Conservation (phyloP, 2,329 filamentous ascomycete genomes). For the Exophiala lecanii-corni region DNA sequence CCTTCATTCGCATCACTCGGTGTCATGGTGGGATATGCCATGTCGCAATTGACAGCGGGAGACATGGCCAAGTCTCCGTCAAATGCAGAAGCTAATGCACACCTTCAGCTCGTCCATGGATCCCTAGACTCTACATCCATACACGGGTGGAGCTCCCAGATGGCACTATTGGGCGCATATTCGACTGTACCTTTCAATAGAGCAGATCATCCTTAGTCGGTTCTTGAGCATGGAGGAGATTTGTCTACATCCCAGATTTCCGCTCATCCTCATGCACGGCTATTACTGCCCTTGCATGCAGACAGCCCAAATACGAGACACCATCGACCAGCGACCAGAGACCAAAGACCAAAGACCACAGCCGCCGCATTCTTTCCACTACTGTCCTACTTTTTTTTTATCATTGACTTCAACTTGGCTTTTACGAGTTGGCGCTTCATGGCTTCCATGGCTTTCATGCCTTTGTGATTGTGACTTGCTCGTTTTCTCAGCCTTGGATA, state of each 20-base stretch:
- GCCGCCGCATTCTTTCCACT: too few species aligned
- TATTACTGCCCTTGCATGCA: not conserved
- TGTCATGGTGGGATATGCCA: constrained; percentile 12
- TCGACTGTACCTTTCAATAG: constrained; percentile 21
- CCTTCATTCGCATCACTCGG: constrained; percentile 10
- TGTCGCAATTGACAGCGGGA: constrained; percentile 26
- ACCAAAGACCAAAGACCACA: too few species aligned
- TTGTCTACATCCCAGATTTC: constrained; percentile 8
- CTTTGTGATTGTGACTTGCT: not conserved
- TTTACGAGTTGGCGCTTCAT: too few species aligned
- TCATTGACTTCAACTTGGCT: too few species aligned
- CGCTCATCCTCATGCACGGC: not conserved
- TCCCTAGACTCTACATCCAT: constrained; percentile 17
- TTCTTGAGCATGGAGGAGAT: constrained; percentile 24
- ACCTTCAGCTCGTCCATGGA: constrained; percentile 23
- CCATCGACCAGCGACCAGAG: too few species aligned
- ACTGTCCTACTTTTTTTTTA: too few species aligned
- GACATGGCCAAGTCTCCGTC: constrained; percentile 23
- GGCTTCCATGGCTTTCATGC: not conserved
- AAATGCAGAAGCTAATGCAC: constrained; percentile 22
- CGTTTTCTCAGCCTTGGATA: not conserved
- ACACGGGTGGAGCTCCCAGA: constrained; percentile 16
- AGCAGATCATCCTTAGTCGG: constrained; percentile 17
- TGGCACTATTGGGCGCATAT: constrained; percentile 23
- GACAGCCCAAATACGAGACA: too few species aligned